These are phyloP conservation scores for Eragrostis tef DNA, from an alignment of 202 grass and related monocot genomes.

Conservation along the genomic window DNA sequence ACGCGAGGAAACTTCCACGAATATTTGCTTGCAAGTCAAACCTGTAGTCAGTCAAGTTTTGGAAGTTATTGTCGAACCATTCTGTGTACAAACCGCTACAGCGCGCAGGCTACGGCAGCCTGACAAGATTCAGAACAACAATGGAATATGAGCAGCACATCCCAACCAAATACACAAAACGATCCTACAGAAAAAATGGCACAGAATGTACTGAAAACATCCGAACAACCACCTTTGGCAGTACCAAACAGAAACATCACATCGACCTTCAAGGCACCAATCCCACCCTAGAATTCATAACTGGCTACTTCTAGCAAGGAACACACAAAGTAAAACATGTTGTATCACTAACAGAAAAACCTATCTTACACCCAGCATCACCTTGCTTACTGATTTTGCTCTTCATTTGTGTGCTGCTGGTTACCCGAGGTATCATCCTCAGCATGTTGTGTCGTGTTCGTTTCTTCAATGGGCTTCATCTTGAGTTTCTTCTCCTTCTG, in stretches of 20 bases:
- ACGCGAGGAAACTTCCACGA: background rate
- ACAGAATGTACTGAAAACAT: constrained; percentile 12
- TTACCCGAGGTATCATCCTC: background rate
- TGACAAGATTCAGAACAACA: background rate
- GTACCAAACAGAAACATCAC: background rate
- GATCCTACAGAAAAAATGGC: constrained; percentile 18
- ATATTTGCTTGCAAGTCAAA: background rate
- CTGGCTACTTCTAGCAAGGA: background rate
- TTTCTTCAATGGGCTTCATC: constrained; percentile 62
- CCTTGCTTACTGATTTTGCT: constrained; percentile 19
- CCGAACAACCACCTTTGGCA: background rate
- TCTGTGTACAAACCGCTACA: background rate
- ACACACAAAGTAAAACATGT: background rate
- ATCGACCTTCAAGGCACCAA: background rate
- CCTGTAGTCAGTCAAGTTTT: background rate
- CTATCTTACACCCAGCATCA: constrained; percentile 35
- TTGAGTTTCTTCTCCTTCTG: constrained; percentile 75
- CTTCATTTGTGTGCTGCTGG: constrained; percentile 25
- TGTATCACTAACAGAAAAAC: constrained; percentile 23
- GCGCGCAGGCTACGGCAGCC: background rate
- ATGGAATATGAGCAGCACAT: background rate
- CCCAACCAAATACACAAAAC: background rate
- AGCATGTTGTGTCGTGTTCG: background rate
- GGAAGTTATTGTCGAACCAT: background rate
- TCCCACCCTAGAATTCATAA: constrained; percentile 8